Evolutionary conservation across 768 basidiomycete genomes (phyloP), one percentile per base, ranked within the genome.

Genomic region (Tephrocybe sp.): DNA sequence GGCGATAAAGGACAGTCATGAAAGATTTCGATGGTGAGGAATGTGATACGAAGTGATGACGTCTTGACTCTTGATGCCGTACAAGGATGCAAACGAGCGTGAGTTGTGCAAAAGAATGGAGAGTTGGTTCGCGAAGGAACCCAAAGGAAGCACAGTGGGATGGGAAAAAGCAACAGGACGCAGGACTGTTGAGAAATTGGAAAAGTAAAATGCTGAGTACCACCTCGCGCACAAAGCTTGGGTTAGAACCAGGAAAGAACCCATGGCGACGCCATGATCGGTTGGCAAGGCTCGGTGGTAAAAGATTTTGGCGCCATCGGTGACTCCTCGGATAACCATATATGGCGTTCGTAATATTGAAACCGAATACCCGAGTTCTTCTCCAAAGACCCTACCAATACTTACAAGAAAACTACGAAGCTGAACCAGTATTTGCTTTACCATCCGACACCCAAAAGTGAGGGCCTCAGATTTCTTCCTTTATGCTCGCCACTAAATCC

Each of bases 401-500:
- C n/a, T n/a, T n/a, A n/a, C 30, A 52, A 12, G 20, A 43, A 37
- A 45, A 38, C 38, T 8, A 40, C 38, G 12, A 11, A 26, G 39
- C 23, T n/a, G 20, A 41, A 40, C 23, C 12, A n/a, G 17, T 10
- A 24, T 14, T 12, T 18, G 40, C 10, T 41, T 10, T 10, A 18
- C 20, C 11, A 23, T 12, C 20, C 21, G 4, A 3, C 24, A 11
- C 20, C 34, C 34, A 10, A 14, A 36, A 36, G 34, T 30, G 28
- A 30, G 28, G 28, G 11, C 34, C 30, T 37, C 50, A 33, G 23
- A 59, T 54, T 42, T 61, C 55, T 8, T 17, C 61, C 50, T 69
- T 68, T 45, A 84, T 70, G 55, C 75, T 79, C 32, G 62, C 65
- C 11, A 83, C 55, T 68, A 83, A 73, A 59, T 83, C 81, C 48